Percentiles rank a stretch among this genome's conserved stretches.
Evolutionary conservation across 179 eudicot species (phyloP).

Genomic region (Silene vulgaris): DNA sequence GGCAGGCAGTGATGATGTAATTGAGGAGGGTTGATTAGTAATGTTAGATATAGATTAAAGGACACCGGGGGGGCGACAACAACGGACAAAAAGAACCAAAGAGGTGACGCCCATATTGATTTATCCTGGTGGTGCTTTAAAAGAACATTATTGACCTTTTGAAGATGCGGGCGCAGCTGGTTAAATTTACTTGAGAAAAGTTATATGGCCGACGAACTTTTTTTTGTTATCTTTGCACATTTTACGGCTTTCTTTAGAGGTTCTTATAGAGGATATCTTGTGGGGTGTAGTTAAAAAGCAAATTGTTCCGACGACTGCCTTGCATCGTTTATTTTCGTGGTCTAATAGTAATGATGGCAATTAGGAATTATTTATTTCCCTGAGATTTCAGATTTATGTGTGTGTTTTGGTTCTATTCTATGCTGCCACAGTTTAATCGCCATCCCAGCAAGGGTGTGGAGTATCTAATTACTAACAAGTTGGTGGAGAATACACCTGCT

Average conservation of each 20-base stretch:
- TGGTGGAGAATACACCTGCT: slow-evolving; percentile 79
- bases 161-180: slow-evolving; percentile 4
- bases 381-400: slow-evolving; percentile 11
- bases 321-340: neutral
- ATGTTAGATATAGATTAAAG: neutral
- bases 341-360: neutral
- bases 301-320: neutral
- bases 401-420: slow-evolving; percentile 12
- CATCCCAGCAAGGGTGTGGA: slow-evolving; percentile 76
- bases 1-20: neutral
- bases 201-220: neutral
- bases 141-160: neutral
- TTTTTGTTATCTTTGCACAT: neutral
- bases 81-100: neutral
- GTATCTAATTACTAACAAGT: slow-evolving; percentile 63
- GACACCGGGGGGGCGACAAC: neutral
- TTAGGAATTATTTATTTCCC: slow-evolving; percentile 16
- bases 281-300: slow-evolving; percentile 9
- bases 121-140: neutral
- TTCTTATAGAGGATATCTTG: neutral
- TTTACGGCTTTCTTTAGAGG: neutral
- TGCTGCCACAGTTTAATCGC: slow-evolving; percentile 68
- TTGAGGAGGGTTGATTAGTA: neutral
- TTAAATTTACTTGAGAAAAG: slow-evolving; percentile 6
- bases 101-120: neutral